Conservation (phyloP, 768 basidiomycete species). For the Macrolepiota dolichaula region DNA sequence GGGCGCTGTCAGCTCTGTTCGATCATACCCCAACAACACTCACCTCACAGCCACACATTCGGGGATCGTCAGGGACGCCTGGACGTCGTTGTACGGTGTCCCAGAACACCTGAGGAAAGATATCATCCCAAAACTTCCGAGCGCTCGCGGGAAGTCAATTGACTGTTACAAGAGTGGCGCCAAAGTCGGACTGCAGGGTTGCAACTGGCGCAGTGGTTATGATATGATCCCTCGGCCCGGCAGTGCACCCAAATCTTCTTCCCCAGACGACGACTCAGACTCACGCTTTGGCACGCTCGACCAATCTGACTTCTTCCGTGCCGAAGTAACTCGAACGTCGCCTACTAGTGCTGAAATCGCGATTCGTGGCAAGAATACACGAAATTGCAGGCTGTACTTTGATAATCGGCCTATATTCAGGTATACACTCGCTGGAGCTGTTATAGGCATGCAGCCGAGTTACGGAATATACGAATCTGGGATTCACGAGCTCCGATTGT, state of each 20-base stretch:
- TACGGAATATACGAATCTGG: conserved; percentile 30
- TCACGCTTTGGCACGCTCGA: not conserved
- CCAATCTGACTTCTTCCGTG: conserved; percentile 26
- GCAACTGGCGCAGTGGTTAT: conserved; percentile 42
- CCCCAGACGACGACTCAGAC: not conserved
- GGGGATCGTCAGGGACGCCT: conserved; percentile 19
- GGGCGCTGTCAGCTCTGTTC: conserved; percentile 17
- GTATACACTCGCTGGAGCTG: conserved; percentile 36
- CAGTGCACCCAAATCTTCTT: conserved; percentile 10
- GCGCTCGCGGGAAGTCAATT: conserved; percentile 34
- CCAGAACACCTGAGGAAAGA: conserved; percentile 34
- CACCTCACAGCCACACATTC: conserved; percentile 12
- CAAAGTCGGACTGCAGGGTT: conserved; percentile 39
- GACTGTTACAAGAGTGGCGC: conserved; percentile 23
- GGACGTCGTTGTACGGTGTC: conserved; percentile 44
- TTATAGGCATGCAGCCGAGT: conserved; percentile 35
- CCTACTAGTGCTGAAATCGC: conserved; percentile 42
- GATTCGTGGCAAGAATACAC: conserved; percentile 57
- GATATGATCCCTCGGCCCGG: conserved; percentile 36
- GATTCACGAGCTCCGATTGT: conserved; percentile 44
- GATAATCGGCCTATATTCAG: conserved; percentile 33
- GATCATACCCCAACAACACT: conserved; percentile 17
- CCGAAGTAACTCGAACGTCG: conserved; percentile 37
- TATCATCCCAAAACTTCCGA: conserved; percentile 51
- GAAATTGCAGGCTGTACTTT: conserved; percentile 61